Evolutionary conservation across 495 filamentous ascomycete genomes (phyloP), one percentile per base, ranked within the genome.

Genomic region (Chaetomium cochliodes): DNA sequence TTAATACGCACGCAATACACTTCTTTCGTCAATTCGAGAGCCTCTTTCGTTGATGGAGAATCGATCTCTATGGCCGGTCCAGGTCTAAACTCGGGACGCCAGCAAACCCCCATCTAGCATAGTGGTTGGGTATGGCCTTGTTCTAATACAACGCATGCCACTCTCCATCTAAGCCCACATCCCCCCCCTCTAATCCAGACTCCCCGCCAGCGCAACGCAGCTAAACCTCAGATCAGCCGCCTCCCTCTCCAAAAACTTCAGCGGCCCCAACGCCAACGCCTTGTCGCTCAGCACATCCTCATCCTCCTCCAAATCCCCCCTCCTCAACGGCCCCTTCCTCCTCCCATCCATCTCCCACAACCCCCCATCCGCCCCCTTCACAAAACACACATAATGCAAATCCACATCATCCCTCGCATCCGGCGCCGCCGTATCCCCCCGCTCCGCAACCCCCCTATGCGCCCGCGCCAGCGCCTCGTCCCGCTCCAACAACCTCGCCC

Each of bases 261-360:
- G 49, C 57, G 77, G 75, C 50, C 89, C 88, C 73, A 88, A 65
- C 42, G 81, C 76, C 72, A 91, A 72, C 51, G 88, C 90, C 73
- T 78, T 83, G 66, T 86, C 83, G 75, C 85, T 87, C 64, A 92
- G 73, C 63, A 88, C 85, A 80, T 91, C 89, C 75, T 92, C 89
- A 44, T 75, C 80, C 6, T 69, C 71, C 0, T 20, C 79, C 64
- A 91, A 64, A 26, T 61, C 28, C 0, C 88, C 88, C 58, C 88
- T 78, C 65, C 83, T 77, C 65, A 91, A 72, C 52, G 88, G 87
- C 15, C 90, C 87, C 79, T 88, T 91, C 72, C 90, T 76, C 42
- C 87, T 70, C 11, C 92, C 92, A 79, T 96, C 91, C 65, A 97
- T 77, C 82, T 96, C 92, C 87, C 92, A 96, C 65, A 96, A 72